Evolutionary conservation across 2,329 filamentous ascomycete species (phyloP).

Genomic region (Penicillium sp.): DNA sequence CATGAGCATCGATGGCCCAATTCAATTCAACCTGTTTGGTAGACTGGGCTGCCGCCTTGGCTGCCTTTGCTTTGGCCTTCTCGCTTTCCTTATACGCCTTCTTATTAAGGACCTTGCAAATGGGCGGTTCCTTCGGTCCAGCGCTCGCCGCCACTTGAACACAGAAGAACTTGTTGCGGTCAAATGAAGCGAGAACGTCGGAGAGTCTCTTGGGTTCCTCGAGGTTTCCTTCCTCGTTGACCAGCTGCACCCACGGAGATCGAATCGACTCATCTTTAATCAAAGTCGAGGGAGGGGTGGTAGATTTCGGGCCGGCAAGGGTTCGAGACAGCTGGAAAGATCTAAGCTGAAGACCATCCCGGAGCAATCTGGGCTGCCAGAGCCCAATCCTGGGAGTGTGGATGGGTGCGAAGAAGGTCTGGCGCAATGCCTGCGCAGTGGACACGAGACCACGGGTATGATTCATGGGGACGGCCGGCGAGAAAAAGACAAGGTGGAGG

Average conservation of each 20-base stretch:
- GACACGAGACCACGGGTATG: conserved; percentile 39
- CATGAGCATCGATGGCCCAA: conserved; percentile 80
- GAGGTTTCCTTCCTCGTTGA: conserved; percentile 38
- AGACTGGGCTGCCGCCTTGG: conserved; percentile 44
- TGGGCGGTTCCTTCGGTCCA: conserved; percentile 49
- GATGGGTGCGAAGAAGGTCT: conserved; percentile 32
- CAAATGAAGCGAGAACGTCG: conserved; percentile 48
- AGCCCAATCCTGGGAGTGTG: conserved; percentile 18
- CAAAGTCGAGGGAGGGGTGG: conserved; percentile 15
- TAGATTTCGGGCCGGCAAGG: conserved; percentile 12
- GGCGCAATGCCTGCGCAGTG: conserved; percentile 36
- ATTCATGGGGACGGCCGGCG: conserved; percentile 30
- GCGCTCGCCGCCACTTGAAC: conserved; percentile 51
- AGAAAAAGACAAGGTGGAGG: too few relatives aligned
- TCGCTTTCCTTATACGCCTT: conserved; percentile 34
- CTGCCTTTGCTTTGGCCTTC: conserved; percentile 36
- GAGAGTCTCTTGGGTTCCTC: conserved; percentile 32
- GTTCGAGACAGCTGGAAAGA: conserved; percentile 19
- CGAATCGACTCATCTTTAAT: conserved; percentile 41
- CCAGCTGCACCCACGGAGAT: conserved; percentile 37
- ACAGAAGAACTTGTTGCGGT: conserved; percentile 57
- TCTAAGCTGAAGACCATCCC: conserved; percentile 18
- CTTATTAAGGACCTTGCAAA: conserved; percentile 70
- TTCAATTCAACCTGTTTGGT: conserved; percentile 84
- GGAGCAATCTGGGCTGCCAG: conserved; percentile 11